Evolutionary conservation across 345 rosid genomes (phyloP).

Genomic region (Firmiana major): DNA sequence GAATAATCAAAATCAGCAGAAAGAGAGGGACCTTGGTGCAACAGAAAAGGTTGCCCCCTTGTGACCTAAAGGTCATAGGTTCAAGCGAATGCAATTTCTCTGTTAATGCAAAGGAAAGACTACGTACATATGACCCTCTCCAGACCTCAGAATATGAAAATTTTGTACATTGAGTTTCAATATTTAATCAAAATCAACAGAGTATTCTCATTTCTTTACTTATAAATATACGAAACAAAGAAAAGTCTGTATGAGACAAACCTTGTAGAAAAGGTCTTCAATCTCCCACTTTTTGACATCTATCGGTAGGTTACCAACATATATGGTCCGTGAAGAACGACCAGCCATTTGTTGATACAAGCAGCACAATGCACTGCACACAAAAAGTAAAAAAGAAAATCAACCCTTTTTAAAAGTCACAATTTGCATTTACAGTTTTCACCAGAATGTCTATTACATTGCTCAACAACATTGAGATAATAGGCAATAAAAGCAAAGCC

Average conservation of each 20-base stretch:
- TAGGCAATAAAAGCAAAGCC: neutral
- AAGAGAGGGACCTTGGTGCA: too few species aligned
- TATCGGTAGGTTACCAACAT: conserved; percentile 14
- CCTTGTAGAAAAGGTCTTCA: conserved; percentile 17
- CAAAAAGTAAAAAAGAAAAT: neutral
- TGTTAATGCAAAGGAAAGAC: too few species aligned
- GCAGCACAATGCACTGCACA: neutral
- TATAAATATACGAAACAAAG: neutral
- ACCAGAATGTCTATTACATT: neutral
- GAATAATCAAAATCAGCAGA: neutral
- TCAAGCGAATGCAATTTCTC: too few species aligned
- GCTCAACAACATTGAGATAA: conserved; percentile 1
- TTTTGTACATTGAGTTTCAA: too few species aligned
- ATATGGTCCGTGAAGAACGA: conserved; percentile 7
- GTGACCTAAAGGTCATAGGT: too few species aligned
- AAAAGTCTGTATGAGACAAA: neutral
- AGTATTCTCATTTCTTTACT: neutral
- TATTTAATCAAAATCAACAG: too few species aligned
- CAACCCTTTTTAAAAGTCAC: neutral
- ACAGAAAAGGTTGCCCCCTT: too few species aligned
- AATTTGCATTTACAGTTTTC: neutral
- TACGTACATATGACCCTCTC: too few species aligned
- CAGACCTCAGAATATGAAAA: too few species aligned
- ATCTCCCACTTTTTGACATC: conserved; percentile 18
- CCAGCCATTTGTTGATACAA: conserved; percentile 1